Evolutionary conservation across 1,284 basidiomycete genomes (phyloP).

Genomic region (Lignosus rhinocerotis): DNA sequence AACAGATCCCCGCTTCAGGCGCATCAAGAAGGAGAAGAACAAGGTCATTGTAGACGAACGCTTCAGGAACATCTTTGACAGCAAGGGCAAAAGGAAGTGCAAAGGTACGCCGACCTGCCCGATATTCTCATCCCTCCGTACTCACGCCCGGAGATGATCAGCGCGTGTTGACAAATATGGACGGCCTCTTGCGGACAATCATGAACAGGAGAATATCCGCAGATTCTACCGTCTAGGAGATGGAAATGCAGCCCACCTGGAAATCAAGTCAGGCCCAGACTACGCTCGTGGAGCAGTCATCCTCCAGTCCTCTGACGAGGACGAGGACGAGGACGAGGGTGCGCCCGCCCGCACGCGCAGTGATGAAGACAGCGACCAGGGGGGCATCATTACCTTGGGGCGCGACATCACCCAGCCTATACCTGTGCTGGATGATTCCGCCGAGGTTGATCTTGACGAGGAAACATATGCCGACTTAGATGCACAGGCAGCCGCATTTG

Average conservation of each 20-base stretch:
- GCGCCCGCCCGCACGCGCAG: conserved; percentile 29
- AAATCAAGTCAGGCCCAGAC: conserved; percentile 54
- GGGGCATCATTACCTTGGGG: conserved; percentile 53
- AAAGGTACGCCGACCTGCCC: conserved; percentile 37
- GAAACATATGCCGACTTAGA: conserved; percentile 69
- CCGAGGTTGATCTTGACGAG: conserved; percentile 82
- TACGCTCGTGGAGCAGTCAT: conserved; percentile 89
- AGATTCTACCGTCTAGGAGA: conserved; percentile 80
- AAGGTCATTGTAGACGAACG: conserved; percentile 93
- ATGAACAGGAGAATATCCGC: conserved; percentile 76
- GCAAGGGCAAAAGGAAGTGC: conserved; percentile 46
- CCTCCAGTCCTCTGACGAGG: conserved; percentile 88
- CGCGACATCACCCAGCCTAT: conserved; percentile 42
- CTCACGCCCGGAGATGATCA: conserved; percentile 30
- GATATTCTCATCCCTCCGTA: conserved; percentile 7
- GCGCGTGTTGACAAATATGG: conserved; percentile 92
- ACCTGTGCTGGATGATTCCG: conserved; percentile 44
- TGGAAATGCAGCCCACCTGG: conserved; percentile 43
- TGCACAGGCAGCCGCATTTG: conserved; percentile 68
- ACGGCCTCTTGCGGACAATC: conserved; percentile 65
- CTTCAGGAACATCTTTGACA: conserved; percentile 83
- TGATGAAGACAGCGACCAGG: conserved; percentile 52
- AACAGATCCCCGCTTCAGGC: conserved; percentile 92
- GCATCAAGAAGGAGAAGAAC: conserved; percentile 75
- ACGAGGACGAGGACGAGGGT: conserved; percentile 46